These are phyloP conservation scores for Phytopythium delawarense DNA, from an alignment of 352 stramenopile genomes.

Conservation along the genomic window DNA sequence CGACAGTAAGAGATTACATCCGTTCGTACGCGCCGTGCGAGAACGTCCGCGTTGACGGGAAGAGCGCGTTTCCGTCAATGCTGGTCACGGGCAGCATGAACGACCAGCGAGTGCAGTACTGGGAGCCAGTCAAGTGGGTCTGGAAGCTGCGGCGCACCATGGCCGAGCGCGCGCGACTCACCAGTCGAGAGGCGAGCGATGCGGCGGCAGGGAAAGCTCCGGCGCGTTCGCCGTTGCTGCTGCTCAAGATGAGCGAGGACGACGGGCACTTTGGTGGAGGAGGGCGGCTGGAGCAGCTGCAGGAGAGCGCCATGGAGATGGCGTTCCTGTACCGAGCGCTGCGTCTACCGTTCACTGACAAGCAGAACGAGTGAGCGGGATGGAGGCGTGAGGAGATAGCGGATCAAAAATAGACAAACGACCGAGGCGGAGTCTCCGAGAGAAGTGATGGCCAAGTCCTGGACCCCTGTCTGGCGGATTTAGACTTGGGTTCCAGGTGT, in stretches of 20 bases:
- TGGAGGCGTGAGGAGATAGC: not conserved
- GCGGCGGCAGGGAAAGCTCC: not conserved
- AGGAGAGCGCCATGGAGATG: slow-evolving; percentile 78
- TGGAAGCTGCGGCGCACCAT: slow-evolving; percentile 64
- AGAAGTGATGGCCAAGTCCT: not conserved
- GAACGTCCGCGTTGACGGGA: slow-evolving; percentile 39
- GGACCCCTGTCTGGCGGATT: not conserved
- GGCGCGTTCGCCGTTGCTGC: slow-evolving; percentile 20
- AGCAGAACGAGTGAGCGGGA: not conserved
- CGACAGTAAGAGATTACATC: slow-evolving; percentile 58
- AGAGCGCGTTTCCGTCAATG: slow-evolving; percentile 65
- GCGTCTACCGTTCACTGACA: slow-evolving; percentile 35
- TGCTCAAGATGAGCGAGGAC: slow-evolving; percentile 76
- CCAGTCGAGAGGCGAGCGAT: not conserved
- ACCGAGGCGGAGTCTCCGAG: not conserved
- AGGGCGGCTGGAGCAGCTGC: slow-evolving; percentile 69
- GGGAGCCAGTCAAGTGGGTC: slow-evolving; percentile 85
- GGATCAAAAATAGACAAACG: slow-evolving; percentile 21
- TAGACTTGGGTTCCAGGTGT: not conserved
- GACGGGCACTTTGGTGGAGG: slow-evolving; percentile 80
- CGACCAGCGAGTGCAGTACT: slow-evolving; percentile 81
- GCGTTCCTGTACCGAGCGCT: slow-evolving; percentile 81
- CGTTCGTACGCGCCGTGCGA: slow-evolving; percentile 77
- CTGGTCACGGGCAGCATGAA: slow-evolving; percentile 81
- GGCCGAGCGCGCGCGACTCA: slow-evolving; percentile 9